Percentiles rank a stretch among this genome's conserved stretches.
phyloP scores from a whole-genome alignment of 371 early-diverging fungal genomes.

The Mucor saturninus region DNA sequence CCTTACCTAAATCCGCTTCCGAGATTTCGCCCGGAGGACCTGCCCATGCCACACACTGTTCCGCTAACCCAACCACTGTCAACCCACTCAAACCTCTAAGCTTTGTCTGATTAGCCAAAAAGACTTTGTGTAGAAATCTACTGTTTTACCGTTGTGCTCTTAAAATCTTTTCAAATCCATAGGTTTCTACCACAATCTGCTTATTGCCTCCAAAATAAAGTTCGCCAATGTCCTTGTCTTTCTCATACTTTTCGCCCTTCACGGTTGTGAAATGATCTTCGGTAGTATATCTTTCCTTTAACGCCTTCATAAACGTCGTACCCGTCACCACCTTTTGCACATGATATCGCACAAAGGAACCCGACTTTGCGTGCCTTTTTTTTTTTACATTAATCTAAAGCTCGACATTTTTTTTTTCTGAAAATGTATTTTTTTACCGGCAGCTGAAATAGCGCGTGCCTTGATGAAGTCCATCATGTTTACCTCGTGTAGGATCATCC shows the following conservation, averaged over 20 bases:
- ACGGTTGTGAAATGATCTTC: slow-evolving; percentile 13
- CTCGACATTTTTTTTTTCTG: too few species aligned
- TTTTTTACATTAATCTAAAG: too few species aligned
- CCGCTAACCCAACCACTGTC: slow-evolving; percentile 59
- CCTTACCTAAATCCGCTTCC: slow-evolving; percentile 31
- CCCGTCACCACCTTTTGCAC: slow-evolving; percentile 61
- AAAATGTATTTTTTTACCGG: slow-evolving; percentile 32
- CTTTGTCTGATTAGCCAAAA: not conserved
- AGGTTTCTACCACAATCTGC: slow-evolving; percentile 72
- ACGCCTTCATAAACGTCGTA: slow-evolving; percentile 53
- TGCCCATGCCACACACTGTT: slow-evolving; percentile 42
- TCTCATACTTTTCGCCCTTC: slow-evolving; percentile 23
- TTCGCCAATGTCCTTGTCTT: slow-evolving; percentile 38
- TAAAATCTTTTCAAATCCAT: slow-evolving; percentile 80
- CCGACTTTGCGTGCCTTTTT: slow-evolving; percentile 50
- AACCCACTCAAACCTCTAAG: slow-evolving; percentile 49
- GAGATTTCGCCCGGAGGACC: slow-evolving; percentile 31
- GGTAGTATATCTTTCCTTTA: slow-evolving; percentile 62
- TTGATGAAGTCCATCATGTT: slow-evolving; percentile 77
- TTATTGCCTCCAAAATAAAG: slow-evolving; percentile 55
- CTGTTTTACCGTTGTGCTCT: slow-evolving; percentile 51
- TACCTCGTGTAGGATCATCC: slow-evolving; percentile 80
- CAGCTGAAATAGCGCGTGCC: slow-evolving; percentile 74
- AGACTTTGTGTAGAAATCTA: not conserved
- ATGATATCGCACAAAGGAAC: slow-evolving; percentile 76